Evolutionary conservation across 2,329 filamentous ascomycete genomes (phyloP).

Genomic region (Talaromyces rugulosus): DNA sequence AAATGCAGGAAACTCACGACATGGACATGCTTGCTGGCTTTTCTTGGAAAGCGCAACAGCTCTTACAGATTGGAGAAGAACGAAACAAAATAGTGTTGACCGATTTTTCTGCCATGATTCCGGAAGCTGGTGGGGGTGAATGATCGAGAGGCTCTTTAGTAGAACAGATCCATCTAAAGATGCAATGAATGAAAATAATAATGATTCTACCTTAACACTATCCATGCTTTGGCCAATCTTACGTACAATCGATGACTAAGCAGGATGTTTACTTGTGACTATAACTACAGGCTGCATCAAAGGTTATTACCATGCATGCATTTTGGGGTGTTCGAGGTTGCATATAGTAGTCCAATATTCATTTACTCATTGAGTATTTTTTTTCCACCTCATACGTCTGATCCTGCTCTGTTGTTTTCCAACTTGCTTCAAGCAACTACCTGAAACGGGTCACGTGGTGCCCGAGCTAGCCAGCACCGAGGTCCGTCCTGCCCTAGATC

Average conservation of each 20-base stretch:
- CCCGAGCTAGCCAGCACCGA: not conserved
- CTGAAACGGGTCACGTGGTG: not conserved
- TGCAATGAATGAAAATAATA: not conserved
- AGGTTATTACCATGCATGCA: not conserved
- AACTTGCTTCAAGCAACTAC: not conserved
- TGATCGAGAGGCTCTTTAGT: not conserved
- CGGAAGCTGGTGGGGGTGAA: not conserved
- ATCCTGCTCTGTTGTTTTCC: not conserved
- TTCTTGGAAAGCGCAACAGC: not conserved
- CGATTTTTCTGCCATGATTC: not conserved
- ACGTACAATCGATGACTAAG: not conserved
- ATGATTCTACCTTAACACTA: not conserved
- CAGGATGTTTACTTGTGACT: not conserved
- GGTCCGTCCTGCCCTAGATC: not conserved
- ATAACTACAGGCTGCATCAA: not conserved
- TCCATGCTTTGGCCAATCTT: not conserved
- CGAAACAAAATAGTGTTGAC: not conserved
- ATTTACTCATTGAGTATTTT: no score
- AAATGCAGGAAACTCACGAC: conserved; percentile 2
- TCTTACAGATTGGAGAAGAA: not conserved
- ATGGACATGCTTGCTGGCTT: not conserved
- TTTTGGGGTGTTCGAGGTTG: not conserved
- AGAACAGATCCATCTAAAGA: not conserved
- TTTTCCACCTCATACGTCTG: not conserved
- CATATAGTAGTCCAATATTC: not conserved